Conservation (phyloP, 805 yeast genomes). For the Wickerhamiella bombiphila region DNA sequence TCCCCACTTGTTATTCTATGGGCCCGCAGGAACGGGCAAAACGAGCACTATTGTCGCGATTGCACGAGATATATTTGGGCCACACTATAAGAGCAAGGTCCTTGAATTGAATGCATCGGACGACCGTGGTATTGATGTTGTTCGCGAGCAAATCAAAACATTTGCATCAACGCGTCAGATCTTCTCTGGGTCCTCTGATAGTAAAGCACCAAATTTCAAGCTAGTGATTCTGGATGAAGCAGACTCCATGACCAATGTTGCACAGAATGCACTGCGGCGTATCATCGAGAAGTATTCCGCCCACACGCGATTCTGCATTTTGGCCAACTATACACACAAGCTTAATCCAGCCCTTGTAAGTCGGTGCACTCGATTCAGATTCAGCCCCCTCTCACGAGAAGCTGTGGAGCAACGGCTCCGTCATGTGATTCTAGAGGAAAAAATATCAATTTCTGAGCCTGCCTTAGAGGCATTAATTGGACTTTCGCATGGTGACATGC, state of each 20-base stretch:
- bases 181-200: conserved; percentile 27
- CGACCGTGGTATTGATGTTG: conserved; percentile 97
- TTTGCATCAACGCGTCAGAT: conserved; percentile 95
- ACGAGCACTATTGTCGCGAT: conserved; percentile 82
- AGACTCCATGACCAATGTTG: conserved; percentile 94
- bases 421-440: conserved; percentile 56
- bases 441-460: conserved; percentile 38
- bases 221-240: conserved; percentile 91
- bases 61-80: conserved; percentile 79
- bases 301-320: conserved; percentile 86
- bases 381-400: conserved; percentile 57
- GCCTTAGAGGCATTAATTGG: conserved; percentile 55
- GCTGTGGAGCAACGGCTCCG: conserved; percentile 58
- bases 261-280: conserved; percentile 88
- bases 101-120: conserved; percentile 93
- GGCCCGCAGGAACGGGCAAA: conserved; percentile 92
- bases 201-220: conserved; percentile 52
- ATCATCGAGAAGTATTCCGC: conserved; percentile 88
- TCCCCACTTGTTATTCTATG: conserved; percentile 88
- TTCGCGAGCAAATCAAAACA: conserved; percentile 88
- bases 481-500: conserved; percentile 90
- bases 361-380: conserved; percentile 89
- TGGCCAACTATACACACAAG: conserved; percentile 93
- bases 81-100: conserved; percentile 72
- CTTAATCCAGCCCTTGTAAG: conserved; percentile 88